A percentile compares a stretch with the other conserved stretches of the same genome.
Conservation (phyloP, 2,329 filamentous ascomycete species). For the Tolypocladium guangdongense region DNA sequence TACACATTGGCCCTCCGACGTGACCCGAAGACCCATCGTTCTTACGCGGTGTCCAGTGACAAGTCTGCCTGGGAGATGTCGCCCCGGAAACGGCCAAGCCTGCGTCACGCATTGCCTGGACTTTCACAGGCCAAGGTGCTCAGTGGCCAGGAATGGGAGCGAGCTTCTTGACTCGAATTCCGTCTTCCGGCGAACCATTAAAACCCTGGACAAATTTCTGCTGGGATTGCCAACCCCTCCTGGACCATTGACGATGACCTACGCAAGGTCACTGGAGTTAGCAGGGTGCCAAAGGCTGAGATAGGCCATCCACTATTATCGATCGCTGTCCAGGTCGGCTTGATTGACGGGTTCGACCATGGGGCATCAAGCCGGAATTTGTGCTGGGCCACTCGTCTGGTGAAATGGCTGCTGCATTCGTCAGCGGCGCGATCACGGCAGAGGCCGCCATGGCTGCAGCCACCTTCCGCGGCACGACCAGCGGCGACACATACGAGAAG, state of each 20-base stretch:
- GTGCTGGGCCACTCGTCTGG: constrained; percentile 32
- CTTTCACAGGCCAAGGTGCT: constrained; percentile 25
- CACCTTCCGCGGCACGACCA: constrained; percentile 17
- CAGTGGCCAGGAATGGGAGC: constrained; percentile 22
- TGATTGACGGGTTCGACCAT: constrained; percentile 25
- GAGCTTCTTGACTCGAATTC: constrained; percentile 9
- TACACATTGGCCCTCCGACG: neutral
- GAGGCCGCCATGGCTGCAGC: constrained; percentile 16
- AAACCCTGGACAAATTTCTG: constrained; percentile 3
- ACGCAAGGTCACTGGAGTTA: constrained; percentile 1
- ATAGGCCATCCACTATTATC: constrained; percentile 29
- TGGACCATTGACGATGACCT: constrained; percentile 13
- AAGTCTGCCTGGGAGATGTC: neutral
- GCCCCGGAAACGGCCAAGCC: neutral
- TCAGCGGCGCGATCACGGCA: constrained; percentile 16
- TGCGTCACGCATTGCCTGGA: neutral
- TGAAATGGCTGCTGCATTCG: constrained; percentile 34
- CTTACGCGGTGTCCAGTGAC: neutral
- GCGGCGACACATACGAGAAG: constrained; percentile 7
- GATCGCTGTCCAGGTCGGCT: constrained; percentile 30
- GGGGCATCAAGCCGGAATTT: constrained; percentile 19
- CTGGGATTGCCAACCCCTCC: neutral
- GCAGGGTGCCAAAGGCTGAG: constrained; percentile 17
- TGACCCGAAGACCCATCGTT: neutral
- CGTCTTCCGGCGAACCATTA: constrained; percentile 4